These are phyloP conservation scores for Venturia asperata DNA, from an alignment of 2,329 filamentous ascomycete species.

Conservation along the genomic window DNA sequence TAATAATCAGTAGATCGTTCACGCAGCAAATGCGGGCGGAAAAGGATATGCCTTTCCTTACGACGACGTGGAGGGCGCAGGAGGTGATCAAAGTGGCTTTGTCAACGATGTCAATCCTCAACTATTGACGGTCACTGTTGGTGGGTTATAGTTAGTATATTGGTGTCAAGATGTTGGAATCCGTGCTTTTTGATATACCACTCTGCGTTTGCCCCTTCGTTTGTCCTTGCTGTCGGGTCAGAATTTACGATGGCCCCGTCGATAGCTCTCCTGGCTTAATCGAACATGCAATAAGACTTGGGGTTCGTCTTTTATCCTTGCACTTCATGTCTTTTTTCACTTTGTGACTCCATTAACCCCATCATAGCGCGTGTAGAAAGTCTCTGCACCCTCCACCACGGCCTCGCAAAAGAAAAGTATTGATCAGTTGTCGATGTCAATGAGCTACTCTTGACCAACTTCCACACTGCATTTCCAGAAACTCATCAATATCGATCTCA, in stretches of 20 bases:
- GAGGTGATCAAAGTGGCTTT: constrained; percentile 49
- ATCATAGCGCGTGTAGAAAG: too few relatives aligned
- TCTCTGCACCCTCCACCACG: too few relatives aligned
- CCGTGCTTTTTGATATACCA: background rate
- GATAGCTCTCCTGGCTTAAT: background rate
- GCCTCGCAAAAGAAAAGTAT: too few relatives aligned
- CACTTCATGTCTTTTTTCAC: too few relatives aligned
- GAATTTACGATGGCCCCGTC: too few relatives aligned
- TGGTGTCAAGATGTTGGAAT: background rate
- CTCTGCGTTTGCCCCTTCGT: background rate
- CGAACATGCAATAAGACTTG: background rate
- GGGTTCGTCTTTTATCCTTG: too few relatives aligned
- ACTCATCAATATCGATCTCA: too few relatives aligned
- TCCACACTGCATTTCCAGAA: too few relatives aligned
- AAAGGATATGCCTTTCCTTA: constrained; percentile 61
- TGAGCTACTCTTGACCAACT: too few relatives aligned
- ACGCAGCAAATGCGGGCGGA: constrained; percentile 52
- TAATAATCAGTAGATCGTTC: constrained; percentile 41
- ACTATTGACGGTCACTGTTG: constrained; percentile 43
- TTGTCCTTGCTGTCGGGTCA: too few relatives aligned
- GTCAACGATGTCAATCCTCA: constrained; percentile 42
- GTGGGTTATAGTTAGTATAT: constrained; percentile 23
- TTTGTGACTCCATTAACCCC: too few relatives aligned
- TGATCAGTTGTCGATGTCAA: too few relatives aligned
- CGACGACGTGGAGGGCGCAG: constrained; percentile 57